A percentile compares a stretch with the other conserved stretches of the same genome.
These are phyloP conservation scores for Yamadazyma laniorum DNA, from an alignment of 805 yeast genomes.

Conservation along the genomic window DNA sequence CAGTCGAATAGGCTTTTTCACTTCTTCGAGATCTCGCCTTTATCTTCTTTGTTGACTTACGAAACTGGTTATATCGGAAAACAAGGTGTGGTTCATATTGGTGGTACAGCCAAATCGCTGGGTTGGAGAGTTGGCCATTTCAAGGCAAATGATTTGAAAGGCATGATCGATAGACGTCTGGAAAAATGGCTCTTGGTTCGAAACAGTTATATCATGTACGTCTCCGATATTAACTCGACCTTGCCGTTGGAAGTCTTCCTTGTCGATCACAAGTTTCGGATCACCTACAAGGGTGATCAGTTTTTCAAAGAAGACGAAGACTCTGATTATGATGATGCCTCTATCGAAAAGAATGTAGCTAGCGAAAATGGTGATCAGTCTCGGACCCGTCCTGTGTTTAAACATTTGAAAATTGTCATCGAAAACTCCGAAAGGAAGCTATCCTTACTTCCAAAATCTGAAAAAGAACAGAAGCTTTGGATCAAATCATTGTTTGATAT, in stretches of 20 bases:
- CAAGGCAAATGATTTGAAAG: conserved; percentile 70
- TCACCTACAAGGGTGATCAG: conserved; percentile 47
- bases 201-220: conserved; percentile 80
- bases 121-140: conserved; percentile 97
- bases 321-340: conserved; percentile 44
- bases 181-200: conserved; percentile 90
- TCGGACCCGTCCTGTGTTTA: conserved; percentile 47
- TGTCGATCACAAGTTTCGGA: conserved; percentile 73
- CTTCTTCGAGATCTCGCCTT: conserved; percentile 86
- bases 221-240: conserved; percentile 81
- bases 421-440: conserved; percentile 79
- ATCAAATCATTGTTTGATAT: conserved; percentile 66
- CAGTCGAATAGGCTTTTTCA: conserved; percentile 82
- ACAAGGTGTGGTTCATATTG: conserved; percentile 79
- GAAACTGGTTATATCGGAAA: conserved; percentile 83
- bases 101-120: conserved; percentile 80
- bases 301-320: conserved; percentile 32
- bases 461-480: conserved; percentile 69
- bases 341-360: conserved; percentile 23
- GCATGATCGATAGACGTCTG: conserved; percentile 88
- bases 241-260: conserved; percentile 88
- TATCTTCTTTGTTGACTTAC: conserved; percentile 77
- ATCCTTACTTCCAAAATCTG: conserved; percentile 66
- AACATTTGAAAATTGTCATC: conserved; percentile 51
- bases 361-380: conserved; percentile 21